Evolutionary conservation across 495 filamentous ascomycete genomes (phyloP).

Genomic region (Penicillium maclennaniae): DNA sequence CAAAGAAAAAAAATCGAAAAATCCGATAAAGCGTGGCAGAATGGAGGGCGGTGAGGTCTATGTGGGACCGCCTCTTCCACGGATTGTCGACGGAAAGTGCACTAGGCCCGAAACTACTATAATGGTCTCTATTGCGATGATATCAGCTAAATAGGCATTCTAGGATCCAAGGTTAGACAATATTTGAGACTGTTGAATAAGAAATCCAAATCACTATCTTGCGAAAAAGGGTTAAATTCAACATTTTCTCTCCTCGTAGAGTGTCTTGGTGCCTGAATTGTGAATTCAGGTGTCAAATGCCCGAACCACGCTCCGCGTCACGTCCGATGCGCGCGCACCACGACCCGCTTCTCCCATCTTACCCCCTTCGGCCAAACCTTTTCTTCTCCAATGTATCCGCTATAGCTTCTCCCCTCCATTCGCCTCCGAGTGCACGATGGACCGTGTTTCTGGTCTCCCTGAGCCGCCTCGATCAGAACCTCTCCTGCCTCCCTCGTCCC

Average conservation of each 20-base stretch:
- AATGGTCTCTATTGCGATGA: background rate
- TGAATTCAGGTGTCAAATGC: slow-evolving; percentile 12
- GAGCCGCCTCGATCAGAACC: slow-evolving; percentile 43
- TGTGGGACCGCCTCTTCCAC: slow-evolving; percentile 5
- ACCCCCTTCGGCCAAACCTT: slow-evolving; percentile 24
- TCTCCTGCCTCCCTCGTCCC: slow-evolving; percentile 31
- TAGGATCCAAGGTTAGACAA: too few relatives aligned
- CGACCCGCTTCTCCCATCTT: slow-evolving; percentile 22
- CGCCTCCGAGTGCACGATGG: slow-evolving; percentile 33
- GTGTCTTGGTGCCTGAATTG: slow-evolving; percentile 9
- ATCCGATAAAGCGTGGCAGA: slow-evolving; percentile 27
- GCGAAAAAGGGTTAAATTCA: too few relatives aligned
- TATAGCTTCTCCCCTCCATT: slow-evolving; percentile 9
- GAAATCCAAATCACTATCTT: too few relatives aligned
- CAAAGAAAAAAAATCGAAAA: slow-evolving; percentile 39
- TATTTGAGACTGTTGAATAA: too few relatives aligned
- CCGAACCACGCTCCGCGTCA: slow-evolving; percentile 20
- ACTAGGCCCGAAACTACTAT: background rate
- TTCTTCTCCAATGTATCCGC: slow-evolving; percentile 18
- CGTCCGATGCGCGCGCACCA: slow-evolving; percentile 24
- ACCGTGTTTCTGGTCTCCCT: slow-evolving; percentile 32
- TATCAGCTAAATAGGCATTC: too few relatives aligned
- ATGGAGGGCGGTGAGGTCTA: slow-evolving; percentile 14
- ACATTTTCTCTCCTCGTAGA: background rate
- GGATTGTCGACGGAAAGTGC: background rate